These are phyloP conservation scores for Plasmodium cynomolgi DNA, from an alignment of 169 alveolate species.

Conservation along the genomic window DNA sequence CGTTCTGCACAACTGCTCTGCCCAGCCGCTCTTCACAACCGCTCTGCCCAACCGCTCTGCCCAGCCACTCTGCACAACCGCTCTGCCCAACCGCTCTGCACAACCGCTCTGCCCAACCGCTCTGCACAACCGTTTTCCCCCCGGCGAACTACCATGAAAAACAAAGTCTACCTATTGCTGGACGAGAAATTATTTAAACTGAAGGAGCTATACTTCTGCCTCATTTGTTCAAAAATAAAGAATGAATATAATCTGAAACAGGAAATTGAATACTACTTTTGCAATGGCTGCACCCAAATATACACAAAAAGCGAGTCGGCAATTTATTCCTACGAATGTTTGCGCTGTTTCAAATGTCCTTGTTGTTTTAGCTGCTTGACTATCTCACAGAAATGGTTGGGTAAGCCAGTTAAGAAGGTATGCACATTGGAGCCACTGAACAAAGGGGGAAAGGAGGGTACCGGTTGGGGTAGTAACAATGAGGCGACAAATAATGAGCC, in stretches of 20 bases:
- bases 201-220: conserved; percentile 64
- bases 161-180: conserved; percentile 34
- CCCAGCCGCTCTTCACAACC: no score
- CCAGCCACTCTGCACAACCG: not conserved
- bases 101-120: not conserved
- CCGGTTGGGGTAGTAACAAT: not conserved
- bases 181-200: conserved; percentile 66
- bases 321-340: conserved; percentile 57
- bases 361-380: conserved; percentile 40
- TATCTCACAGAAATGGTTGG: conserved; percentile 22
- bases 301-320: conserved; percentile 38
- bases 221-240: conserved; percentile 52
- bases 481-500: not conserved
- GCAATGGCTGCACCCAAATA: conserved; percentile 68
- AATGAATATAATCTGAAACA: conserved; percentile 55
- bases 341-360: conserved; percentile 70
- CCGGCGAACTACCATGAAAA: conserved; percentile 39
- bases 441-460: not conserved
- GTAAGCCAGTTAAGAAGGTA: not conserved
- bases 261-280: conserved; percentile 59
- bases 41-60: no score
- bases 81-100: not conserved
- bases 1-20: no score
- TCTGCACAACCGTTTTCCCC: not conserved
- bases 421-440: not conserved